Evolutionary conservation across 768 basidiomycete species (phyloP), one percentile per base, ranked within the genome.

Genomic region (Lentinus tigrinus): DNA sequence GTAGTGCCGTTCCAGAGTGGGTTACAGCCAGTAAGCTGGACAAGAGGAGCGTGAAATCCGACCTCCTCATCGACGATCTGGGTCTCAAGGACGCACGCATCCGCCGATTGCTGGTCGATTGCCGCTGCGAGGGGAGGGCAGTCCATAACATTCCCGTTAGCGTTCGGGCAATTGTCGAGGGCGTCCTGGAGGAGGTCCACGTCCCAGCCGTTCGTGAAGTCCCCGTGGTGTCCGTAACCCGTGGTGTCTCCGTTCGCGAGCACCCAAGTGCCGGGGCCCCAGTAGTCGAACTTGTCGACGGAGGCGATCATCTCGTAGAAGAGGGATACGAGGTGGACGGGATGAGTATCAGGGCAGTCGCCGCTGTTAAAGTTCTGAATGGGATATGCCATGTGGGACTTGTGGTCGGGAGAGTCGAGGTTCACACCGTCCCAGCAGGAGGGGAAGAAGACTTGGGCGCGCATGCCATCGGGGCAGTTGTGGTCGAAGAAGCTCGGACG

Each of bases 371-470:
- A 65, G 47, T 57, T 60, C 60, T 65, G 60, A 21, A 66, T 52
- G 26, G 66, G 66, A 63, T 71, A 77, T 0, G 74, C 72, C 66
- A 76, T 70, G 66, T 78, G 77, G 8, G 69, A 69, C 62, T 71
- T 71, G 66, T 76, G 75, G 58, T 77, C 72, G 2, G 68, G 9
- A 11, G 70, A 70, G 63, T 78, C 73, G 42, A 75, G 61, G 63
- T 77, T 72, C 38, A 64, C 54, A 17, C 77, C 77, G 54, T 78
- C 71, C 76, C 76, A 76, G 69, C 72, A 76, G 34, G 61, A 54
- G 11, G 67, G 70, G 67, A 75, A 71, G 60, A 71, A 70, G 0
- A 72, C 53, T 54, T 72, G 72, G 3, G 65, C 66, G 28, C 70
- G 65, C 39, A 71, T 58, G 17, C 70, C 71, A 31, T 63, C 52